Conservation (phyloP, 176 grass and related monocot genomes). For the Juncus inflexus region DNA sequence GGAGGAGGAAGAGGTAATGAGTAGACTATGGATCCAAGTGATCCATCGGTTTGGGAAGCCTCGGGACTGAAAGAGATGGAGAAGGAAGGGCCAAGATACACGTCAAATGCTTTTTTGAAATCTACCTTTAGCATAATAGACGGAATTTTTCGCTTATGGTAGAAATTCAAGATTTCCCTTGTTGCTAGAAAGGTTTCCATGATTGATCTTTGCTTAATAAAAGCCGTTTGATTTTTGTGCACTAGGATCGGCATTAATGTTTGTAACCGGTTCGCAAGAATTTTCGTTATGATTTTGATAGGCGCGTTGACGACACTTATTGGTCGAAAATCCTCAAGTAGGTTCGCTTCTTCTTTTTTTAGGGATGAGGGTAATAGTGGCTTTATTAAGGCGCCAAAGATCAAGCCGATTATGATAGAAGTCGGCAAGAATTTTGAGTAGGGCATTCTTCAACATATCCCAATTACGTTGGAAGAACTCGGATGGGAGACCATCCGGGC, state of each 20-base stretch:
- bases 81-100: not conserved
- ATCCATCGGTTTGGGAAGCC: not conserved
- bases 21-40: not conserved
- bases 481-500: not conserved
- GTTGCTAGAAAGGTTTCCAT: too few relatives aligned
- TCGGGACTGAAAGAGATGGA: not conserved
- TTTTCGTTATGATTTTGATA: not conserved
- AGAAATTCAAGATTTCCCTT: not conserved
- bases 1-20: not conserved
- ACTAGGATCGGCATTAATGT: too few relatives aligned
- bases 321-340: not conserved
- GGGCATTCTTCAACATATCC: not conserved
- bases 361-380: not conserved
- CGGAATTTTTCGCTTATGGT: not conserved
- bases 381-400: too few relatives aligned
- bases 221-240: too few relatives aligned
- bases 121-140: not conserved
- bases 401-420: not conserved
- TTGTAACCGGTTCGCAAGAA: too few relatives aligned
- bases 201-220: too few relatives aligned
- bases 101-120: not conserved
- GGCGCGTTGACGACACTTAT: not conserved
- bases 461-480: not conserved
- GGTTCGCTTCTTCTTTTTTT: not conserved
- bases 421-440: not conserved